Percentiles rank a stretch among this genome's conserved stretches.
Conservation (phyloP, 192 early-diverging fungal species). For the Dissophora ornata region DNA sequence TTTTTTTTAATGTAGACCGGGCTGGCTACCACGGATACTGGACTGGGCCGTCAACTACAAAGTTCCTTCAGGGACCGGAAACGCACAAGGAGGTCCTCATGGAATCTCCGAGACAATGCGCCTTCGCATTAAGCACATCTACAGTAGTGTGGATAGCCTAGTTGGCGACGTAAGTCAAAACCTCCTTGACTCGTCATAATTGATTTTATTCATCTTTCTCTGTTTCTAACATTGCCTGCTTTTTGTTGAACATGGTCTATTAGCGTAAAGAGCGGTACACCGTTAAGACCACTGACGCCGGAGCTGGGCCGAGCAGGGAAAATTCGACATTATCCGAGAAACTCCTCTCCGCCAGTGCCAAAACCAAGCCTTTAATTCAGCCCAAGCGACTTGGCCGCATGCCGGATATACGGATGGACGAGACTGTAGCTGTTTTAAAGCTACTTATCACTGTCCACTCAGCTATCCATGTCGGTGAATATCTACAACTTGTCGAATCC, state of each 20-base stretch:
- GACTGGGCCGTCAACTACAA: constrained; percentile 60
- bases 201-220: too few species aligned
- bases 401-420: constrained; percentile 54
- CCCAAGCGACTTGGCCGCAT: constrained; percentile 41
- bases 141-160: constrained; percentile 35
- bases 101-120: constrained; percentile 43
- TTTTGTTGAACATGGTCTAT: too few species aligned
- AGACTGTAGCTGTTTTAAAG: constrained; percentile 57
- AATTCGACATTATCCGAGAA: neutral
- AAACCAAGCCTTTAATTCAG: constrained; percentile 1
- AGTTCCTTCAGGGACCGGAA: constrained; percentile 14
- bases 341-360: neutral
- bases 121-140: constrained; percentile 39
- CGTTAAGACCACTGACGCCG: neutral
- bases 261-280: constrained; percentile 34
- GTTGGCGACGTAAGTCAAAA: constrained; percentile 56
- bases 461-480: constrained; percentile 55
- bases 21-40: constrained; percentile 63
- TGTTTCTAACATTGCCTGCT: too few species aligned
- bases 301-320: neutral
- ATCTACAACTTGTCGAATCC: constrained; percentile 41
- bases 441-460: constrained; percentile 65
- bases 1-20: constrained; percentile 28
- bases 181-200: too few species aligned
- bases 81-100: constrained; percentile 5